phyloP scores from a whole-genome alignment of 768 basidiomycete species.

The Dictyophora rubrovolvata region DNA sequence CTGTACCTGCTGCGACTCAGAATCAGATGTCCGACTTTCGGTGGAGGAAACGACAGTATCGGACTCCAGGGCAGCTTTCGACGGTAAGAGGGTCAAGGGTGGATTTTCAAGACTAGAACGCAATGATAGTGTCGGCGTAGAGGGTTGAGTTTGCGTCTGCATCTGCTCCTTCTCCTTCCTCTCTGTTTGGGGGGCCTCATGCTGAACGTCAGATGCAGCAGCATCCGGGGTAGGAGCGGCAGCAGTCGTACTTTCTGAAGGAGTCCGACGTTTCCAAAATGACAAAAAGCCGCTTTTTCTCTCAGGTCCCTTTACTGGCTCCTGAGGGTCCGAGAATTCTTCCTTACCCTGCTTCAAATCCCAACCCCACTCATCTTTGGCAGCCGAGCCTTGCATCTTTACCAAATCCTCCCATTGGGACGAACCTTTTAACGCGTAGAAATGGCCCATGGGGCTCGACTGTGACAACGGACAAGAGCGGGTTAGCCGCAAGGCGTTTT shows the following conservation, averaged over 20 bases:
- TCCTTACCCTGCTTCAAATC: constrained; percentile 44
- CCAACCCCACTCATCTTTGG: constrained; percentile 62
- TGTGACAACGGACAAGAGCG: constrained; percentile 44
- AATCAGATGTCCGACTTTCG: background rate
- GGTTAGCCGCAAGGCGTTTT: constrained; percentile 53
- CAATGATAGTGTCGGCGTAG: constrained; percentile 9
- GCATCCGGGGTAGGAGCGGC: constrained; percentile 10
- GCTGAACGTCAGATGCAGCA: constrained; percentile 4
- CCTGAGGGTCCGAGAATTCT: constrained; percentile 23
- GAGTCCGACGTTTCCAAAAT: constrained; percentile 49
- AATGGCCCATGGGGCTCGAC: constrained; percentile 55
- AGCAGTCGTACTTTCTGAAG: constrained; percentile 15
- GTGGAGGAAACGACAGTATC: background rate
- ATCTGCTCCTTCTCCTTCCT: constrained; percentile 10
- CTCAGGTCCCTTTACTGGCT: constrained; percentile 38
- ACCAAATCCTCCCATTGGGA: constrained; percentile 67
- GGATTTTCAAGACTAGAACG: constrained; percentile 11
- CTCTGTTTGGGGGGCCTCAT: constrained; percentile 11
- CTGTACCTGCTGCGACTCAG: constrained; percentile 16
- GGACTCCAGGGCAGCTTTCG: background rate
- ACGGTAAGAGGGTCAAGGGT: background rate
- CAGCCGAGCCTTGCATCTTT: constrained; percentile 38
- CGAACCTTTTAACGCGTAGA: constrained; percentile 51
- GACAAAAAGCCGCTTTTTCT: constrained; percentile 52
- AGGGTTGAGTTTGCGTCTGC: constrained; percentile 13